These are phyloP conservation scores for Stephania yunnanensis DNA, from an alignment of 164 flowering plant species.

Conservation along the genomic window DNA sequence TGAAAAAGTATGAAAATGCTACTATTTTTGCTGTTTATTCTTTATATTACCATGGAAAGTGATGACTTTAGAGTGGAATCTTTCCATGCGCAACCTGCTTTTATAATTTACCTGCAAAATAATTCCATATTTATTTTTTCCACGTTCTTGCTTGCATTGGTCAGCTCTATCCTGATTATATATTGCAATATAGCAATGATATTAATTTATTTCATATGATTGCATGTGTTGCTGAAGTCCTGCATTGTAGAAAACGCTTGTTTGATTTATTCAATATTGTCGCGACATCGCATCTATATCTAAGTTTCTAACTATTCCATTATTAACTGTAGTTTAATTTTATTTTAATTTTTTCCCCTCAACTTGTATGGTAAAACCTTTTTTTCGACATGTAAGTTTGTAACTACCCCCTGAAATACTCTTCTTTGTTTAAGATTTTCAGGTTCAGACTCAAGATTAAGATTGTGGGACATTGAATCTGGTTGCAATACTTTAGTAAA, in stretches of 20 bases:
- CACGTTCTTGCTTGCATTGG: neutral
- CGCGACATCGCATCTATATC: no score
- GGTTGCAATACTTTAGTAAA: constrained; percentile 89
- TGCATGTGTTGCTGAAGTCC: no score
- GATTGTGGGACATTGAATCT: constrained; percentile 88
- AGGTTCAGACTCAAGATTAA: constrained; percentile 94
- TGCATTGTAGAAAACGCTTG: neutral
- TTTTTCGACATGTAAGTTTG: neutral
- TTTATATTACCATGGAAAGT: neutral
- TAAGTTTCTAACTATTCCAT: no score
- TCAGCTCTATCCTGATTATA: neutral
- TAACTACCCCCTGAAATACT: neutral
- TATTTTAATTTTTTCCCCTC: no score
- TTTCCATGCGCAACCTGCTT: neutral
- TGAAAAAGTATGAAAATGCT: neutral
- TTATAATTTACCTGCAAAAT: neutral
- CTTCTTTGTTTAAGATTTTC: constrained; percentile 21
- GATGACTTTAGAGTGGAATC: neutral
- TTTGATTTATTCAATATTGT: neutral
- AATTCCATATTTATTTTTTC: neutral
- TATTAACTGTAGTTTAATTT: no score
- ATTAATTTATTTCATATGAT: no score
- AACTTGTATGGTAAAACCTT: no score
- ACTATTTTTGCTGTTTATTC: neutral
- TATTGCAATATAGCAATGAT: no score